phyloP scores from a whole-genome alignment of 441 rosid species.

The Mallotus repandus region DNA sequence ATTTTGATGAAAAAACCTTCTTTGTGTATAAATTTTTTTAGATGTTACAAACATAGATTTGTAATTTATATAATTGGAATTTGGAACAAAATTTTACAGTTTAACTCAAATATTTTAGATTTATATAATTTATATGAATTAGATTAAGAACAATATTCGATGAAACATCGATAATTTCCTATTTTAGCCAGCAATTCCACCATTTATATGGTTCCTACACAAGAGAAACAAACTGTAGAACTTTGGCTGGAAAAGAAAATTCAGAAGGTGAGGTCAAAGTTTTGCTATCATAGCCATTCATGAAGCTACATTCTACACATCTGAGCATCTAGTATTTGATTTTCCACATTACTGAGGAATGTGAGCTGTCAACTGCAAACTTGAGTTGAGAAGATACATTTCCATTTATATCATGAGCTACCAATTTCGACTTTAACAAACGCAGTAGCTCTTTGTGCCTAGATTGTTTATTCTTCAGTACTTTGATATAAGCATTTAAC shows the following conservation, averaged over 20 bases:
- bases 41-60: too few species aligned
- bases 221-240: too few species aligned
- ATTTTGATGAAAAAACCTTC: too few species aligned
- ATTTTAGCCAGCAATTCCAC: background rate
- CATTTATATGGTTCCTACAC: background rate
- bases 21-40: too few species aligned
- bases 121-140: too few species aligned
- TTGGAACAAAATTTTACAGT: too few species aligned
- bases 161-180: background rate
- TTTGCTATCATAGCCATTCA: too few species aligned
- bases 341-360: constrained; percentile 73
- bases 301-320: background rate
- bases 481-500: constrained; percentile 58
- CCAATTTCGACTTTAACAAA: constrained; percentile 41
- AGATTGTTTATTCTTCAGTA: constrained; percentile 61
- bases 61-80: too few species aligned
- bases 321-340: constrained; percentile 45
- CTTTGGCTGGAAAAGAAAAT: background rate
- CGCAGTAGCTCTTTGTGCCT: constrained; percentile 49
- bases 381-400: constrained; percentile 36
- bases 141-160: too few species aligned
- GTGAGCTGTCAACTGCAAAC: constrained; percentile 54
- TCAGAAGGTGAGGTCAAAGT: background rate
- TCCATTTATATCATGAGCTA: constrained; percentile 30
- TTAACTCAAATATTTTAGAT: too few species aligned